Evolutionary conservation across 2,329 filamentous ascomycete genomes (phyloP).

Genomic region (Epichloe sp.): DNA sequence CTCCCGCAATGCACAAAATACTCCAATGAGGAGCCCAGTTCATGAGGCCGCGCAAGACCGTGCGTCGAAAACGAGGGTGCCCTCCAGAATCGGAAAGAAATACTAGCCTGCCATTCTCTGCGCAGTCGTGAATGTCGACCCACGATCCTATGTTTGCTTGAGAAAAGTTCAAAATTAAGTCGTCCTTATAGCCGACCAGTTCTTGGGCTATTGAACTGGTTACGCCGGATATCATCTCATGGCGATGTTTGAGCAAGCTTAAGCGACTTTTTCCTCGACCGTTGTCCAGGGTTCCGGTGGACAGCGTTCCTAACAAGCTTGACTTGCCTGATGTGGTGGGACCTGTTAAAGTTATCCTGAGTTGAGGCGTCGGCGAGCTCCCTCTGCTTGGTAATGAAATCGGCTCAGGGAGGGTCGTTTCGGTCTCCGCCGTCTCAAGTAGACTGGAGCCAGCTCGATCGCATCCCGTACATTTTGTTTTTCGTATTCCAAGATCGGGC

Average conservation of each 20-base stretch:
- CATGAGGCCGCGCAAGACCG: conserved; percentile 76
- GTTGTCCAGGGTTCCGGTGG: conserved; percentile 80
- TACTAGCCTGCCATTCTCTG: conserved; percentile 61
- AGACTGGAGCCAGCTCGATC: background rate
- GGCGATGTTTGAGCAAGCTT: conserved; percentile 79
- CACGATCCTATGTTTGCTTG: conserved; percentile 80
- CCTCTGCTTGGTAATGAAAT: conserved; percentile 23
- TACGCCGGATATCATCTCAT: conserved; percentile 82
- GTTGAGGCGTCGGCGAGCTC: conserved; percentile 52
- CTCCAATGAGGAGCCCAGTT: conserved; percentile 96
- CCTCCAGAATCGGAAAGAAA: conserved; percentile 89
- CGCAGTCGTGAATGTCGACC: conserved; percentile 80
- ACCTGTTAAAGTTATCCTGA: conserved; percentile 77
- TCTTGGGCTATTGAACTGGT: conserved; percentile 94
- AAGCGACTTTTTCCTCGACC: conserved; percentile 81
- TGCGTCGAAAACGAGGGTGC: conserved; percentile 77
- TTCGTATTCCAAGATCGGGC: conserved; percentile 44
- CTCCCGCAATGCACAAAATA: conserved; percentile 72
- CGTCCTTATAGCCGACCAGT: conserved; percentile 65
- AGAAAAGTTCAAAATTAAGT: conserved; percentile 65
- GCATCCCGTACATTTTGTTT: background rate
- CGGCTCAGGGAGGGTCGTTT: conserved; percentile 3
- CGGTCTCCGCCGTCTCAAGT: background rate
- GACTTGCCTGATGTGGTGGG: conserved; percentile 90
- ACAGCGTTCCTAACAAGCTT: conserved; percentile 75